phyloP scores from a whole-genome alignment of 129 eudicot species.

The Oenanthe sinensis region DNA sequence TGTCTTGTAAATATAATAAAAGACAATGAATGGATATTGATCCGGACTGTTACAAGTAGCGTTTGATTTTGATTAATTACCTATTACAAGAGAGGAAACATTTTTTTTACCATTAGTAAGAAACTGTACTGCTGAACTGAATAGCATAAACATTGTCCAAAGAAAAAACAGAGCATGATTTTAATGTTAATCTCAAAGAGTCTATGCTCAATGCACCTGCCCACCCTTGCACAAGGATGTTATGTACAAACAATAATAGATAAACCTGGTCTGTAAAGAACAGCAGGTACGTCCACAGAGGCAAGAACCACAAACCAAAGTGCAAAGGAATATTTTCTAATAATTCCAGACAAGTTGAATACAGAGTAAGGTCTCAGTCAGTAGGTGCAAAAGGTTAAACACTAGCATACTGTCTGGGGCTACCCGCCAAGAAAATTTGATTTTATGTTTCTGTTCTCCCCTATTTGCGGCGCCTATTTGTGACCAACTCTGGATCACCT shows the following conservation, averaged over 20 bases:
- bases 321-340: background rate
- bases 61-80: too few relatives aligned
- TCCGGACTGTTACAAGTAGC: too few relatives aligned
- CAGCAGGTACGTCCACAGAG: background rate
- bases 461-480: conserved; percentile 62
- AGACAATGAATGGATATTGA: too few relatives aligned
- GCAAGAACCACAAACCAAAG: background rate
- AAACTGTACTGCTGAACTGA: background rate
- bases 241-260: background rate
- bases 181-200: background rate
- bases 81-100: too few relatives aligned
- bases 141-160: background rate
- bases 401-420: background rate
- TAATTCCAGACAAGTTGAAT: background rate
- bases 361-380: background rate
- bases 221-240: background rate
- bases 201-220: background rate
- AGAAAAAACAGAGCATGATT: background rate
- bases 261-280: background rate
- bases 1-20: too few relatives aligned
- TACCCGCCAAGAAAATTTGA: background rate
- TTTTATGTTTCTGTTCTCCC: background rate
- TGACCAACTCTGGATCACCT: conserved; percentile 61
- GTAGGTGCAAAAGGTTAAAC: background rate
- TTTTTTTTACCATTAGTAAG: background rate